Base-by-base conservation (phyloP, 2,329 filamentous ascomycete genomes). In the Botrytis byssoidea region DNA sequence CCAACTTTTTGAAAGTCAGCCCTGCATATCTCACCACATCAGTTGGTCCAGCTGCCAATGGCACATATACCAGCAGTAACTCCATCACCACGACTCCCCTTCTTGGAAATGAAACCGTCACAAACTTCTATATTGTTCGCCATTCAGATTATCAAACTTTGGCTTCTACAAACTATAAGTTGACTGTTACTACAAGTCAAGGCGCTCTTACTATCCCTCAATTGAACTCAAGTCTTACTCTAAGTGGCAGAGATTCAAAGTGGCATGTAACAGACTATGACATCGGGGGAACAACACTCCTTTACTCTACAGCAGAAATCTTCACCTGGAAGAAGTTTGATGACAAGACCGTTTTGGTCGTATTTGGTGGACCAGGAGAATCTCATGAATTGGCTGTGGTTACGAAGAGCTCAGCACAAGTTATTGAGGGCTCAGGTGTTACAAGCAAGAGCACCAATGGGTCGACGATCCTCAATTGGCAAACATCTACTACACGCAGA, bases 1-100 rank as follows among this genome's bases (percentile, higher is more conserved):
- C 88, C 40, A 92, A 93, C 77, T 95, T 95, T 81, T 81, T 93
- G 70, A 91, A 91, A 77, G 91, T 90, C 0, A 93, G 91, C 0
- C 91, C 92, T 0, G 88, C 87, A 0, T 95, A 93, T 77, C 83
- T 94, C 29, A 87, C 87, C 4, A 87, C 90, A 0, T 85, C 83
- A 0, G 87, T 90, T 1, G 86, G 86, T 18, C 83, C 85, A 77
- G 80, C 83, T 51, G 85, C 78, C 4, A 81, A 81, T 51, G 81
- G 85, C 16, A 83, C 83, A 10, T 87, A 87, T 37, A 83, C 87
- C 2, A 88, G 87, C 78, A 89, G 85, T 40, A 85, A 88, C 32
- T 61, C 60, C 25, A 80, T 82, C 9, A 79, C 77, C 2, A 84
- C 90, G 3, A 93, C 92, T 1, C 89, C 90, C 0, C 81, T 94